Evolutionary conservation across 2,329 filamentous ascomycete species (phyloP), one percentile per base, ranked within the genome.

Genomic region (Beauveria medogensis): DNA sequence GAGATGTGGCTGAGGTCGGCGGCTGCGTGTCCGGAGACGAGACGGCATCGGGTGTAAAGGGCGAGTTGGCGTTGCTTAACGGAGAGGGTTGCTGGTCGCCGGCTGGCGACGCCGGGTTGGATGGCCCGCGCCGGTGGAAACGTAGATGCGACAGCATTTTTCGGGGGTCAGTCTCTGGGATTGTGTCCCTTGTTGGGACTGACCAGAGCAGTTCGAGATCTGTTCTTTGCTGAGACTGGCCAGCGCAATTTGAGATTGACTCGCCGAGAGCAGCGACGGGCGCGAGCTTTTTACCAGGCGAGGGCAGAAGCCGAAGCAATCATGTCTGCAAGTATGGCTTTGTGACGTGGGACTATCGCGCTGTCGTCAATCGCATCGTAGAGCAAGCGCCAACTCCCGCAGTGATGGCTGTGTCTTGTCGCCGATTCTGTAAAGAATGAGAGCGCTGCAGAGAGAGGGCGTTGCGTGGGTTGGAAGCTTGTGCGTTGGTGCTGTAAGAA

Each of bases 71-170:
- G 48, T 72, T 74, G 65, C 64, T 67, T 54, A 69, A 61, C 63
- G 72, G 69, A 62, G 72, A 78, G 66, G 64, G 73, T 65, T 77
- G 78, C 44, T 75, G 69, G 61, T 84, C 81, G 58, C 77, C 75
- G 28, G 76, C 69, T 5, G 82, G 81, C 40, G 82, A 83, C 26
- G 78, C 75, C 63, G 82, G 82, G 72, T 79, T 82, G 60, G 82
- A 84, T 65, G 78, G 77, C 53, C 76, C 81, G 67, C 82, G 80
- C 67, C 82, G 80, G 67, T 84, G 82, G 72, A 85, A 84, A 67
- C 82, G 81, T 53, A 84, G 75, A 71, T 81, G 78, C 65, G 79
- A 81, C 58, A 82, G 74, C 80, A 82, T 82, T 50, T 50, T 62
- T 43, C 14, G 40, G 46, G 46, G 18, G n/a, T 40, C 5, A 3